A percentile compares a stretch with the other conserved stretches of the same genome.
phyloP scores from a whole-genome alignment of 495 filamentous ascomycete genomes.

The Elasticomyces elasticus region DNA sequence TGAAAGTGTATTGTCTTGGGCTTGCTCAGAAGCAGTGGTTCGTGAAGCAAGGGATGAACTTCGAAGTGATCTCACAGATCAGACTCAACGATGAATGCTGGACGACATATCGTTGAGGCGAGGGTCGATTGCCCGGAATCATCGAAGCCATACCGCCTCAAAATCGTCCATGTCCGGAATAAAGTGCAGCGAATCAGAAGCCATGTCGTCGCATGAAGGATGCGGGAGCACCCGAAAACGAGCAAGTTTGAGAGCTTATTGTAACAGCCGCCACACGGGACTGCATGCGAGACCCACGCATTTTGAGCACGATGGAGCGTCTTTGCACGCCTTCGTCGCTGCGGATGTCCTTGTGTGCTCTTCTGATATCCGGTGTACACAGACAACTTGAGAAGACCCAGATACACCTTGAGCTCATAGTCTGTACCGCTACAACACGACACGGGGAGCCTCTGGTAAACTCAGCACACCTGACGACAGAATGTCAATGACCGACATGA shows the following conservation, averaged over 20 bases:
- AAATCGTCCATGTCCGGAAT: no score
- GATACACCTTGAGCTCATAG: not conserved
- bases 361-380: not conserved
- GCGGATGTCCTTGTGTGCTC: no score
- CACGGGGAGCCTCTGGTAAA: not conserved
- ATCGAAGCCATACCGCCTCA: no score
- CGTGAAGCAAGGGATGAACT: not conserved
- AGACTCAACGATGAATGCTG: not conserved
- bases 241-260: conserved; percentile 1
- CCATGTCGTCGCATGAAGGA: not conserved
- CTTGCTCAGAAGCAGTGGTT: not conserved
- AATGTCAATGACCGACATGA: conserved; percentile 7
- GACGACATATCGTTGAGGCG: not conserved
- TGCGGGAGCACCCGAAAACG: not conserved
- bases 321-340: not conserved
- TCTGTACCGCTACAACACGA: not conserved
- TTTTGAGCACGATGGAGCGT: not conserved
- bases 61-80: not conserved
- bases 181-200: not conserved
- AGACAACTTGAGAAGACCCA: not conserved
- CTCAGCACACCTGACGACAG: not conserved
- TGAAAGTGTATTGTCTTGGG: not conserved
- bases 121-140: not conserved
- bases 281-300: not conserved
- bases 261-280: not conserved